Percentiles rank a stretch among this genome's conserved stretches.
Conservation (phyloP, 2,329 filamentous ascomycete species). For the Metarhizium rileyi region DNA sequence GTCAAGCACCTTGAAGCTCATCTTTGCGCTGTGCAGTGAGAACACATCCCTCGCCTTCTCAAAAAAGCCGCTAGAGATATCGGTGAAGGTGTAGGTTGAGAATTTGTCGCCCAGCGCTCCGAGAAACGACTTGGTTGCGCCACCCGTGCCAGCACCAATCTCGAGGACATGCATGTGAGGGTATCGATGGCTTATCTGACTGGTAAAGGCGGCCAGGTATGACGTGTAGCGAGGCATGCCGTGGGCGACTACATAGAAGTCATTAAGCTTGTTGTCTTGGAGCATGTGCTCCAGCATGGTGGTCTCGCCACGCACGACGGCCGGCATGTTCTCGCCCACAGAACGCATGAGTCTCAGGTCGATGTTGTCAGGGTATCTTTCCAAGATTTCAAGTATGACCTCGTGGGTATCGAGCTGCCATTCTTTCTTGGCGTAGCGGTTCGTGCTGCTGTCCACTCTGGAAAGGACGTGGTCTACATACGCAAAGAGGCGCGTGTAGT, state of each 20-base stretch:
- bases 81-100: slow-evolving; percentile 32
- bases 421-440: background rate
- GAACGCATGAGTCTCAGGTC: background rate
- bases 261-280: background rate
- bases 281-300: background rate
- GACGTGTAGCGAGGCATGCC: background rate
- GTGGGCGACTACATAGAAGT: background rate
- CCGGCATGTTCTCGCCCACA: background rate
- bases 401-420: background rate
- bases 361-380: background rate
- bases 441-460: no score
- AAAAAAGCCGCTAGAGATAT: slow-evolving; percentile 32
- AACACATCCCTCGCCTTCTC: slow-evolving; percentile 7
- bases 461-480: no score
- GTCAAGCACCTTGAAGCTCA: slow-evolving; percentile 13
- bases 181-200: slow-evolving; percentile 18
- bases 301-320: background rate
- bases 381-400: background rate
- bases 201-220: background rate
- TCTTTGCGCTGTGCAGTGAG: background rate
- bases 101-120: slow-evolving; percentile 19
- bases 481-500: no score
- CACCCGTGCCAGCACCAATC: slow-evolving; percentile 34
- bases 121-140: slow-evolving; percentile 27
- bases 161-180: slow-evolving; percentile 31